Conservation (phyloP, 768 basidiomycete species). For the Austroboletus eburneus region DNA sequence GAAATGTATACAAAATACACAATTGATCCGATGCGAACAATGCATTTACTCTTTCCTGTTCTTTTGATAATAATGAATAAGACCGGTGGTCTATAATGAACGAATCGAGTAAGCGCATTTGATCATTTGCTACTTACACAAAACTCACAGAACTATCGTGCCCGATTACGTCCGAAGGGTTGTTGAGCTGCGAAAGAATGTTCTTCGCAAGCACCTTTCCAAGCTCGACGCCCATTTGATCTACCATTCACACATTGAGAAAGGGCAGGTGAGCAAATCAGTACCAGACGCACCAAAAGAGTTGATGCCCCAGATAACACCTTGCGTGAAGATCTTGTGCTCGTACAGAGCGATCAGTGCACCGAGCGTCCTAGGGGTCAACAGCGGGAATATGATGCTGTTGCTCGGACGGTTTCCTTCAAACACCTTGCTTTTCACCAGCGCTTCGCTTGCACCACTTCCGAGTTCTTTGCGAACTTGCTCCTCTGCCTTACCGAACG, state of each 20-base stretch:
- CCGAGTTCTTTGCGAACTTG: conserved; percentile 71
- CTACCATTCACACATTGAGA: conserved; percentile 34
- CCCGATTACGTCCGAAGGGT: conserved; percentile 71
- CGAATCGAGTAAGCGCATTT: conserved; percentile 3
- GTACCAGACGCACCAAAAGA: conserved; percentile 69
- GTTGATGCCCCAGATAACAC: conserved; percentile 98
- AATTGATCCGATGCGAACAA: neutral
- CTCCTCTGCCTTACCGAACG: conserved; percentile 95
- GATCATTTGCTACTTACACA: neutral
- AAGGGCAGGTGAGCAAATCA: neutral
- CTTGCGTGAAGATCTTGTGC: conserved; percentile 99
- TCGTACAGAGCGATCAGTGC: conserved; percentile 90
- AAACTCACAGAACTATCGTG: conserved; percentile 78
- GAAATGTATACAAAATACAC: neutral
- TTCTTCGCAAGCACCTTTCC: conserved; percentile 97
- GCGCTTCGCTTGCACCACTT: conserved; percentile 68
- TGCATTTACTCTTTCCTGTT: conserved; percentile 63
- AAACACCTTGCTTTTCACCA: conserved; percentile 97
- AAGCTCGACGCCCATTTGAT: conserved; percentile 99
- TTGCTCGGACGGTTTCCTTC: conserved; percentile 97
- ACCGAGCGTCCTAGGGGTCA: conserved; percentile 87
- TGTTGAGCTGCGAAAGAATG: conserved; percentile 85
- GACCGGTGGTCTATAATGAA: conserved; percentile 72
- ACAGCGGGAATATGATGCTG: conserved; percentile 88
- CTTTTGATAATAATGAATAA: conserved; percentile 97